phyloP scores from a whole-genome alignment of 768 basidiomycete species.

The Serendipita sp. region DNA sequence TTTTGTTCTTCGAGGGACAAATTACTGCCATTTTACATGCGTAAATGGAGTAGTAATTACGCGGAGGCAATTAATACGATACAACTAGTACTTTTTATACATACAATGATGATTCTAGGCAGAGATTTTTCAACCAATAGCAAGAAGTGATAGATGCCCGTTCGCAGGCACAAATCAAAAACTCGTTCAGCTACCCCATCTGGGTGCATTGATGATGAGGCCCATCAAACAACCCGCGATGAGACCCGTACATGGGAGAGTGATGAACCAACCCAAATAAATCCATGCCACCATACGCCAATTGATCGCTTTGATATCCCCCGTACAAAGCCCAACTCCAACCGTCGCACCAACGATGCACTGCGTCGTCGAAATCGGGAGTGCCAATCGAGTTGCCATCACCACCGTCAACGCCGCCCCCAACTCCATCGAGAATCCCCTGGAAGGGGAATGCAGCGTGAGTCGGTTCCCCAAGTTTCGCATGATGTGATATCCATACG shows the following conservation, averaged over 20 bases:
- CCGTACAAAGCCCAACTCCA: slow-evolving; percentile 21
- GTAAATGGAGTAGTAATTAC: no score
- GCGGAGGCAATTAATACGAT: no score
- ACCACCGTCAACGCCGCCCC: slow-evolving; percentile 27
- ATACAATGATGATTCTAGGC: no score
- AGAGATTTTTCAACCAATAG: no score
- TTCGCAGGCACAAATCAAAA: no score
- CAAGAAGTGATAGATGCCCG: no score
- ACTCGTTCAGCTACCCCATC: background rate
- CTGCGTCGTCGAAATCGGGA: slow-evolving; percentile 24
- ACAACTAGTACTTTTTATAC: no score
- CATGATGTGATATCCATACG: slow-evolving; percentile 15
- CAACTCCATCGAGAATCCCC: slow-evolving; percentile 29
- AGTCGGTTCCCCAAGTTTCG: slow-evolving; percentile 15
- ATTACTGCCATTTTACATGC: no score
- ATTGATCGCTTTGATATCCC: slow-evolving; percentile 19
- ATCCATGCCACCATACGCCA: slow-evolving; percentile 21
- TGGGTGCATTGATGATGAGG: background rate
- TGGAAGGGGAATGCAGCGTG: slow-evolving; percentile 25
- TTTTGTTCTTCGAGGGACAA: no score
- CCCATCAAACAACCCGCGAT: background rate
- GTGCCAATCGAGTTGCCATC: slow-evolving; percentile 23
- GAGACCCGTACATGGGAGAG: background rate
- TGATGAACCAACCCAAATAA: slow-evolving; percentile 14
- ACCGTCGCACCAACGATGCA: slow-evolving; percentile 22